Evolutionary conservation across 371 early-diverging fungal species (phyloP).

Genomic region (Quaeritorhiza haematococci): DNA sequence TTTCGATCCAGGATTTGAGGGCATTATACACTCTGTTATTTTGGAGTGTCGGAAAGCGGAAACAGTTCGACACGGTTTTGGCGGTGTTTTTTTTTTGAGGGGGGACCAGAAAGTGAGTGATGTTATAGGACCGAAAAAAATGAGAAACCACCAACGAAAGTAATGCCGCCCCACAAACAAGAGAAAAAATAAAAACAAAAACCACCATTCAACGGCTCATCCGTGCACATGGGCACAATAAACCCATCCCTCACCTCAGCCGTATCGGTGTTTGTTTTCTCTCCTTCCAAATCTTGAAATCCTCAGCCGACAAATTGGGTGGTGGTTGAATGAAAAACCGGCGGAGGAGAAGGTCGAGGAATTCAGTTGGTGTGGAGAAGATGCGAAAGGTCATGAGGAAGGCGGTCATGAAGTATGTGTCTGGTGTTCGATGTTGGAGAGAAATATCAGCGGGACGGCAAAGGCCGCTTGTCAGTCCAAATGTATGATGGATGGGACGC

Average conservation of each 20-base stretch:
- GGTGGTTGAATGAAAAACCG: conserved; percentile 76
- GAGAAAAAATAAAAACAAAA: not conserved
- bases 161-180: not conserved
- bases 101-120: too few species aligned
- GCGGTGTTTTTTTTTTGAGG: not conserved
- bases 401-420: conserved; percentile 72
- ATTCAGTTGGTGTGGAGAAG: conserved; percentile 69
- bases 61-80: too few species aligned
- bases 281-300: conserved; percentile 74
- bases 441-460: not conserved
- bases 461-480: not conserved
- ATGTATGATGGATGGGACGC: not conserved
- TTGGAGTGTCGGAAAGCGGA: not conserved
- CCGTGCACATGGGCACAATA: not conserved
- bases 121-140: too few species aligned
- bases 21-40: conserved; percentile 70
- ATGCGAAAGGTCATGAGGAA: conserved; percentile 89
- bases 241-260: conserved; percentile 38
- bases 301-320: conserved; percentile 54
- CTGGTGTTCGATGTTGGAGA: conserved; percentile 26
- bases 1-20: conserved; percentile 87
- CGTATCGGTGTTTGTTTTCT: conserved; percentile 82
- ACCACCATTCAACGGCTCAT: too few species aligned
- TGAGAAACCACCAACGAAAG: not conserved
- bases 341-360: conserved; percentile 64